Base-by-base conservation (phyloP, 768 basidiomycete genomes). In the Suillus fuscotomentosus region DNA sequence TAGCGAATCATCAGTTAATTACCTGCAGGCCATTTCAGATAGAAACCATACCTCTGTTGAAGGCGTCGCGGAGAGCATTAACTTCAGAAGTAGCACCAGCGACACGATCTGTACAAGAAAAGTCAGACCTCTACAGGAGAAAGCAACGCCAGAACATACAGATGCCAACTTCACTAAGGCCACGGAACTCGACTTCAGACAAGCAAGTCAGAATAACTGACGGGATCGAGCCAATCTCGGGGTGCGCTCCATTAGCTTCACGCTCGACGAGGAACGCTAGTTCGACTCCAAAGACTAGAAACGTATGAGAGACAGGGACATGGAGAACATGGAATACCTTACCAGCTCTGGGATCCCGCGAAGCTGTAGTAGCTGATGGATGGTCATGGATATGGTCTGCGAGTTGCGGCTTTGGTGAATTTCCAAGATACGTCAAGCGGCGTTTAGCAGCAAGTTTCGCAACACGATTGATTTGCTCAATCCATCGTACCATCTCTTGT, bases 161-260 rank as follows among this genome's bases (percentile, higher is more conserved):
- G 34, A 95, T 91, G 17, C 93, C 93, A 67, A 90, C 86, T 80
- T 95, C 93, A 20, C 79, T 85, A 67, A 95, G 77, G 14, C 93
- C 93, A 61, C 92, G 87, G 8, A 77, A 68, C 74, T 95, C 93
- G 22, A 95, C 84, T 72, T 91, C 92, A 2, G 70, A 68, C 55
- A 95, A 76, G 72, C 90, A 89, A 62, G 82, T 82, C 63, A 87
- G 82, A 38, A 95, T 80, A 61, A 92, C 79, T 10, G 77, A 80
- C 20, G 93, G 93, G 57, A 95, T 77, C 5, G 85, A 78, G 0
- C 88, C 90, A 27, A 83, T 79, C 15, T 75, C 76, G 20, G 89
- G 73, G 3, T 84, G 79, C 15, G 74, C 79, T 51, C 81, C 80
- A 22, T 77, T 78, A 8, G 82, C 79, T 66, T 95, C 92, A 48